phyloP scores from a whole-genome alignment of 2,329 filamentous ascomycete species.

The Fusarium pseudoanthophilum region DNA sequence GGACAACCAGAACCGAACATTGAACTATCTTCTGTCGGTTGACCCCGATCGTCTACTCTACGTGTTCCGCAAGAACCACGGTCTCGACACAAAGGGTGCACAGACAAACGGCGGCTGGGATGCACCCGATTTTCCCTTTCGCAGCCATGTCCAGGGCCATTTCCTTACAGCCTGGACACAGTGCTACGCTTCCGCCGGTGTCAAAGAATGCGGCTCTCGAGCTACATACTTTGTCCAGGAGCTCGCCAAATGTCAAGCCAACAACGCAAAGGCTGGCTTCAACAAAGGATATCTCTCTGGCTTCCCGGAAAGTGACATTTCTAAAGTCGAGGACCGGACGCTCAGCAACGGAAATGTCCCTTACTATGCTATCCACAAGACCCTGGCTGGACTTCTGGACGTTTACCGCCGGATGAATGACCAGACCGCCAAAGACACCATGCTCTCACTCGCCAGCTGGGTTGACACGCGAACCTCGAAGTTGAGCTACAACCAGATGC shows the following conservation, averaged over 20 bases:
- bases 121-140: slow-evolving; percentile 63
- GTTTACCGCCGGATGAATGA: slow-evolving; percentile 59
- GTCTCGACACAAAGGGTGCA: slow-evolving; percentile 55
- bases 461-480: slow-evolving; percentile 58
- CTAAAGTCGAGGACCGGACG: slow-evolving; percentile 54
- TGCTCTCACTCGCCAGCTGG: slow-evolving; percentile 59
- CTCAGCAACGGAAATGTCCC: slow-evolving; percentile 62
- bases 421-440: slow-evolving; percentile 54
- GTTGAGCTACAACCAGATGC: slow-evolving; percentile 58
- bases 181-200: slow-evolving; percentile 57
- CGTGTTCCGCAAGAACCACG: slow-evolving; percentile 29
- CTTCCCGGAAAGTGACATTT: slow-evolving; percentile 63
- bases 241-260: slow-evolving; percentile 61
- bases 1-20: slow-evolving; percentile 32
- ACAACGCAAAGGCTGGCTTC: slow-evolving; percentile 59
- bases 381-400: slow-evolving; percentile 61
- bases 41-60: slow-evolving; percentile 27
- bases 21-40: slow-evolving; percentile 23
- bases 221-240: slow-evolving; percentile 59
- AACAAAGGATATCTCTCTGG: slow-evolving; percentile 60
- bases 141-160: slow-evolving; percentile 62
- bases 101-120: slow-evolving; percentile 63
- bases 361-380: slow-evolving; percentile 66
- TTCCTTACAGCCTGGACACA: slow-evolving; percentile 62
- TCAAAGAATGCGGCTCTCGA: slow-evolving; percentile 57